Base-by-base conservation (phyloP, 306 rosid species). In the Cucurbita ficifolia region DNA sequence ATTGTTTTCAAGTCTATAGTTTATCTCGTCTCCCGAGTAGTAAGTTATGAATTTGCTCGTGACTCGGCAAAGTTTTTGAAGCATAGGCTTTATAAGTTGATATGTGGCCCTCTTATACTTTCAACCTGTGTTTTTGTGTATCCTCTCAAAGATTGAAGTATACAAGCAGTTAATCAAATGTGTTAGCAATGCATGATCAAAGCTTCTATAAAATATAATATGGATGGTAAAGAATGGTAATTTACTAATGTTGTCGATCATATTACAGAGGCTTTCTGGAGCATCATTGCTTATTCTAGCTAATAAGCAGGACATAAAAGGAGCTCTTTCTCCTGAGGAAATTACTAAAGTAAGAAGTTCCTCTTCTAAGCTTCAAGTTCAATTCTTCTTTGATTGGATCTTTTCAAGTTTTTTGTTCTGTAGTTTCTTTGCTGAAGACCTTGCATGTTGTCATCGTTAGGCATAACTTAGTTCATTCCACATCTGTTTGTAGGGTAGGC, bases 261-360 rank as follows among this genome's bases (percentile, higher is more conserved):
- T 73, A 43, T 76, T 43, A 69, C 89, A 89, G 96, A 92, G 97
- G 81, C 84, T 92, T 24, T 89, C 97, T 61, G 96, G 96, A 79
- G 72, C 95, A 43, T 90, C 96, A n/a, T 83, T 92, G 73, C 81
- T 92, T 74, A 87, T 92, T 77, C 87, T 92, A 11, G 96, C 98
- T 70, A 92, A 92, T 81, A 92, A 92, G 86, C 98, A 92, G 76
- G 98, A 92, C 73, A 92, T 90, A 18, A 87, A 88, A 82, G 96
- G 98, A 33, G 88, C 90, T 68, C 89, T 92, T 76, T 50, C 84
- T 16, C 98, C 95, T 0, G 83, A 83, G 45, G 96, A 92, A 72
- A 88, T 92, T 81, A 89, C 92, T 16, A 84, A 85, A 77, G 96
- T 88, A 82, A 79, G 86, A 35, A 58, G 69, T 51, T 74, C 18